Evolutionary conservation across 768 basidiomycete genomes (phyloP).

Genomic region (Suillus luteus): DNA sequence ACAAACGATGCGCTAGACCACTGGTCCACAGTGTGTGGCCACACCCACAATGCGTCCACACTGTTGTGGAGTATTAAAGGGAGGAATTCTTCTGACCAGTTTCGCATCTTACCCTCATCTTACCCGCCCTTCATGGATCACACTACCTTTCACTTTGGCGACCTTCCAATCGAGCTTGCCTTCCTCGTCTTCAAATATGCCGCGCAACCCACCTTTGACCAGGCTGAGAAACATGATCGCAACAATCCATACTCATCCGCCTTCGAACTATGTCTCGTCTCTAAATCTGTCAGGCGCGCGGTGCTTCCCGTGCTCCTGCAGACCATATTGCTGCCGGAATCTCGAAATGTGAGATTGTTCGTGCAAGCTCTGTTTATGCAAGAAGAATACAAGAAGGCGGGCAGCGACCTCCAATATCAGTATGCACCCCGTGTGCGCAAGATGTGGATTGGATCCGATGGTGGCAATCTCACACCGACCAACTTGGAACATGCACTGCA

Average conservation of each 20-base stretch:
- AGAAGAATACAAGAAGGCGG: not conserved
- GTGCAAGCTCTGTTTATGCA: not conserved
- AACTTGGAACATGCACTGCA: too few relatives aligned
- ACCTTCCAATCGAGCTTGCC: slow-evolving; percentile 38
- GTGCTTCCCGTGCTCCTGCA: slow-evolving; percentile 32
- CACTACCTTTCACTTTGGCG: slow-evolving; percentile 18
- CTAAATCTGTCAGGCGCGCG: slow-evolving; percentile 31
- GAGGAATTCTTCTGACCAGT: not conserved
- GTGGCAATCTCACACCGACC: too few relatives aligned
- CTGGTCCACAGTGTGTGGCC: slow-evolving; percentile 1
- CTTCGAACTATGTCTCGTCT: slow-evolving; percentile 36
- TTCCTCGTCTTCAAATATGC: slow-evolving; percentile 37
- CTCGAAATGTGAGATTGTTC: not conserved
- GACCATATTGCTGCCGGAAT: not conserved
- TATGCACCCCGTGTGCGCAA: too few relatives aligned
- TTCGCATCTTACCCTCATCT: not conserved
- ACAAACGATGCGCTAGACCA: not conserved
- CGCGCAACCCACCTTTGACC: slow-evolving; percentile 23
- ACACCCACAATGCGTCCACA: slow-evolving; percentile 5
- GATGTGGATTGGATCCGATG: too few relatives aligned
- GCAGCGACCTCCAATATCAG: too few relatives aligned
- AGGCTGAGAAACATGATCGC: not conserved
- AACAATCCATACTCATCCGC: slow-evolving; percentile 25
- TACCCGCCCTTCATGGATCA: not conserved
- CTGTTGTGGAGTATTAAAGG: not conserved